These are phyloP conservation scores for Jatropha podagrica DNA, from an alignment of 441 rosid species.

Conservation along the genomic window DNA sequence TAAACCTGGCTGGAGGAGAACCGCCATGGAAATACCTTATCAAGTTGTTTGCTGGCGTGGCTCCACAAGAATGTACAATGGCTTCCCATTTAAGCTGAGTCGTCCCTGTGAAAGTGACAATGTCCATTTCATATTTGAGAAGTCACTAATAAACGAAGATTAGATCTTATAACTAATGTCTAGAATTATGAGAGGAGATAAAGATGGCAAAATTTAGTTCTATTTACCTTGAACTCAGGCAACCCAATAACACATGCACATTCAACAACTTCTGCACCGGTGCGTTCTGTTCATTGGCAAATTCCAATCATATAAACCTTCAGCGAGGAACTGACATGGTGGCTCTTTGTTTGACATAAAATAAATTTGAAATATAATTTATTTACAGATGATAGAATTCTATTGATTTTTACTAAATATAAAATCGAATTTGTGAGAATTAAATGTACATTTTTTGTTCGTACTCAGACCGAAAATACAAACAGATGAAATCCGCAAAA, in stretches of 20 bases:
- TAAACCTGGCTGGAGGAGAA: too few relatives aligned
- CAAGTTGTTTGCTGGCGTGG: conserved; percentile 41
- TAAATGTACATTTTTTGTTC: too few relatives aligned
- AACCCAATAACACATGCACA: conserved; percentile 93
- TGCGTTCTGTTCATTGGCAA: conserved; percentile 55
- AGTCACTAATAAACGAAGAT: too few relatives aligned
- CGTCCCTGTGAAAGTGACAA: conserved; percentile 48
- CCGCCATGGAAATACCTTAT: background rate
- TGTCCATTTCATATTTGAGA: background rate
- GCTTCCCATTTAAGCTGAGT: conserved; percentile 77
- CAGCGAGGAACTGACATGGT: background rate
- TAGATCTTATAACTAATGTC: too few relatives aligned
- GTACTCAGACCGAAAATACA: too few relatives aligned
- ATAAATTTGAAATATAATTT: too few relatives aligned
- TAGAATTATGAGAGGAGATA: background rate
- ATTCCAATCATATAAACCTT: background rate
- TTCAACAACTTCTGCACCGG: conserved; percentile 82
- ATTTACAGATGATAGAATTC: too few relatives aligned
- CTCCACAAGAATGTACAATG: conserved; percentile 91
- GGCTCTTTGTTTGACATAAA: too few relatives aligned
- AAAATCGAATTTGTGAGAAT: too few relatives aligned
- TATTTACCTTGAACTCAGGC: conserved; percentile 73
- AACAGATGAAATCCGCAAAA: too few relatives aligned
- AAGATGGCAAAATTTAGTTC: background rate
- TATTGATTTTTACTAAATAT: too few relatives aligned